Percentiles rank a stretch among this genome's conserved stretches.
Conservation (phyloP, 441 rosid species). For the Flueggea neowawraea region DNA sequence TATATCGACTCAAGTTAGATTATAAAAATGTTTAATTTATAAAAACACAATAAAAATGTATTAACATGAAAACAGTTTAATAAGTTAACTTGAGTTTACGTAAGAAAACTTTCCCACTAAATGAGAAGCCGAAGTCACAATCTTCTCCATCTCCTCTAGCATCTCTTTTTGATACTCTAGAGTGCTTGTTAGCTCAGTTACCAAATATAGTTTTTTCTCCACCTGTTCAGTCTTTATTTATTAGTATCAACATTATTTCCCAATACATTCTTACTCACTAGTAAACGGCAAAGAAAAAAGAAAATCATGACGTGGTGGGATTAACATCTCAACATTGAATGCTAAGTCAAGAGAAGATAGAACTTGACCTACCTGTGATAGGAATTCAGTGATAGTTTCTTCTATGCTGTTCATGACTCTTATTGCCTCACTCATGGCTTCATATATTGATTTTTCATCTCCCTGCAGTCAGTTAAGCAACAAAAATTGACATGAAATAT, state of each 20-base stretch:
- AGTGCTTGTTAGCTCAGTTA: slow-evolving; percentile 45
- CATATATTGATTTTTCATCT: slow-evolving; percentile 39
- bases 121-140: slow-evolving; percentile 16
- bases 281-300: no score
- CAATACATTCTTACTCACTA: no score
- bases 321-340: background rate
- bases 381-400: slow-evolving; percentile 22
- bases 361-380: slow-evolving; percentile 52
- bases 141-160: slow-evolving; percentile 34
- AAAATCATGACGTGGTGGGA: no score
- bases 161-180: slow-evolving; percentile 36
- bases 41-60: no score
- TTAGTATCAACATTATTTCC: no score
- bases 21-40: no score
- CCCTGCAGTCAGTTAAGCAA: slow-evolving; percentile 19
- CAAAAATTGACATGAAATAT: background rate
- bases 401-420: slow-evolving; percentile 46
- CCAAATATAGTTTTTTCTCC: slow-evolving; percentile 42
- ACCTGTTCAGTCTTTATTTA: slow-evolving; percentile 25
- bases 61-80: no score
- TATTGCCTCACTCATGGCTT: slow-evolving; percentile 47
- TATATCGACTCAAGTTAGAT: no score
- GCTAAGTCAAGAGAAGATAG: background rate
- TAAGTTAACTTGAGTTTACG: no score
- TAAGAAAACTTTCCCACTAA: slow-evolving; percentile 27